Base-by-base conservation (phyloP, 257 asterid genomes). In the Lycium barbarum region DNA sequence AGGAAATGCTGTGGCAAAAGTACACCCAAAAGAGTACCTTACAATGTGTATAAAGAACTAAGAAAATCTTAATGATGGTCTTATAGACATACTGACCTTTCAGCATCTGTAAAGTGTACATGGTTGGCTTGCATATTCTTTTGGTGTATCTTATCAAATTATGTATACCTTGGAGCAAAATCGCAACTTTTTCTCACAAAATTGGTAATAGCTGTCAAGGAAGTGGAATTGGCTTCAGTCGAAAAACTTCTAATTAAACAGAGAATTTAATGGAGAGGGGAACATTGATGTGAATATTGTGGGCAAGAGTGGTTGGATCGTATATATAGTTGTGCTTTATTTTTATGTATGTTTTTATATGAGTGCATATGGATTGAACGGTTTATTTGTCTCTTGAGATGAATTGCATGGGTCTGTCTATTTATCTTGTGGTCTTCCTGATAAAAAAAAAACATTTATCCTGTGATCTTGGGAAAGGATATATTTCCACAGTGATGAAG, bases 341-440 rank as follows among this genome's bases (percentile, higher is more conserved):
- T 68, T 68, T 15, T 68, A 38, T 68, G 76, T 36, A 68, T 36
- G 51, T 35, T 67, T 67, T 33, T 66, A 66, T 33, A 9, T 35
- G n/a, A 35, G 49, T 35, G 74, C 12, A 35, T 67, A 15, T 67
- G 47, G 13, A 36, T 68, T 68, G 26, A 68, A 3, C 26, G 9
- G 5, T 70, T 38, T 38, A 38, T 70, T 70, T 17, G 53, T 70
- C 33, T 40, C 78, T 38, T 70, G 54, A 70, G 79, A 3, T 70
- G 79, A 70, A 70, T 70, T 17, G 79, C 79, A 70, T 40, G 79
- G 79, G 53, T 70, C 79, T 68, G 36, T 36, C 36, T 26, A 3
- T 70, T 70, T 70, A 70, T 70, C 79, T 38, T 68, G 78, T 68
- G 78, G 38, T 68, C 54, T 40, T 38, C 79, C 79, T 70, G 54